These are phyloP conservation scores for Areca catechu DNA, from an alignment of 176 grass and related monocot genomes.

Conservation along the genomic window DNA sequence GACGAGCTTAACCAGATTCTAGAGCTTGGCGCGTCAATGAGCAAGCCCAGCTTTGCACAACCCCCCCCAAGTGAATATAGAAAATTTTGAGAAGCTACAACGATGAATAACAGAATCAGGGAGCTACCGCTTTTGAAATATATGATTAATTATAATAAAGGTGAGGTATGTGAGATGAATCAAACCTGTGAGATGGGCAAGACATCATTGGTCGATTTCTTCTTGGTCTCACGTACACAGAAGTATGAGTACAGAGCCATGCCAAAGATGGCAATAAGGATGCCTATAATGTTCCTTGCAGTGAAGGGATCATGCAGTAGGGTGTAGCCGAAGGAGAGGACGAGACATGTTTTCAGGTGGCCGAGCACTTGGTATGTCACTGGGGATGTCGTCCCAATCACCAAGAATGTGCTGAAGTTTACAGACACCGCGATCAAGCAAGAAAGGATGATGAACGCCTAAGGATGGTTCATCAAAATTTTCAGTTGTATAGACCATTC, in stretches of 20 bases:
- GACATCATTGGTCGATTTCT: conserved; percentile 27
- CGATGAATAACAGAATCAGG: too few relatives aligned
- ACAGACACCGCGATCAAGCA: conserved; percentile 71
- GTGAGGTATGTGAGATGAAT: background rate
- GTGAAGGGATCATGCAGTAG: conserved; percentile 73
- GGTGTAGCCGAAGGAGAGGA: conserved; percentile 73
- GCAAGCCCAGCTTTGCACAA: too few relatives aligned
- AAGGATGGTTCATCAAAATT: background rate
- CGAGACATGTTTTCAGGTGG: conserved; percentile 88
- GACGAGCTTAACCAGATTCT: too few relatives aligned
- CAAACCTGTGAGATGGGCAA: conserved; percentile 31
- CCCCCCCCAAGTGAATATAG: too few relatives aligned
- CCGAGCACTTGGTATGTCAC: conserved; percentile 96
- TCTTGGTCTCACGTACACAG: conserved; percentile 54
- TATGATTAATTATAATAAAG: too few relatives aligned
- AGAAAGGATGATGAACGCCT: conserved; percentile 73
- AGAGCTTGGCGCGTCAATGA: too few relatives aligned
- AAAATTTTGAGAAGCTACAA: too few relatives aligned
- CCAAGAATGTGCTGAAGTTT: conserved; percentile 96
- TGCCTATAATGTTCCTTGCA: conserved; percentile 56
- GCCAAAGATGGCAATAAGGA: conserved; percentile 83
- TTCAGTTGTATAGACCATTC: background rate
- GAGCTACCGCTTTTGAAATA: too few relatives aligned
- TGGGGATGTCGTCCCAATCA: conserved; percentile 83
- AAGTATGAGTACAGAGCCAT: conserved; percentile 84